Base-by-base conservation (phyloP, 1,284 basidiomycete species). In the Malassezia sp. region DNA sequence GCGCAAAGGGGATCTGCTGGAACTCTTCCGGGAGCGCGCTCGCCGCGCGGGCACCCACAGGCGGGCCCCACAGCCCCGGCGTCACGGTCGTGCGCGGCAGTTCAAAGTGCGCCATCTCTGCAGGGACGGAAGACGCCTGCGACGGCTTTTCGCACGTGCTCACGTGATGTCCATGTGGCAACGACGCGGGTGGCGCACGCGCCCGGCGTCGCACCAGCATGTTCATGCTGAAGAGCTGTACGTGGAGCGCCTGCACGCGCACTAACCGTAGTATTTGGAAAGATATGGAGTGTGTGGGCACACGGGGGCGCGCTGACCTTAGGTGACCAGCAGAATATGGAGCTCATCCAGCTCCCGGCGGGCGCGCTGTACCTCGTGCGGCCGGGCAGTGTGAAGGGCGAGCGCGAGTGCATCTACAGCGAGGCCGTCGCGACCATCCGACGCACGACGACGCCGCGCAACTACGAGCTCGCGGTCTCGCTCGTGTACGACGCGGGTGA, bases 351-450 rank as follows among this genome's bases (percentile, higher is more conserved):
- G 75, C 85, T 96, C 46, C 84, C 86, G 12, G 82, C 83, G 54
- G 93, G 91, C 2, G 82, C 89, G 65, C 79, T 97, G 23, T 91
- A 84, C 73, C 81, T 96, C 51, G 81, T 91, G 46, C 80, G 91
- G 38, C 84, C 87, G 30, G 86, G 85, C 50, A 84, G 83, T 58
- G 82, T 93, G 59, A 83, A 91, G 59, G 84, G 86, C 30, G 84
- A 84, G 10, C 76, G 89, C 60, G 91, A 96, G 76, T 97, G 93
- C 86, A 93, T 97, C 76, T 99, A 88, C 73, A 87, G 88, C 60
- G 88, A 93, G 63, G 90, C 90, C 7, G 88, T 93, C 72, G 84
- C 85, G 10, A 90, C 89, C 17, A 84, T 99, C 63, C 81, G 93
- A 49, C 80, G 90, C 18, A 77, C 74, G 14, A 79, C 83, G 0